Evolutionary conservation across 208 protist genomes (phyloP).

Genomic region (Tetramitus jugosus): DNA sequence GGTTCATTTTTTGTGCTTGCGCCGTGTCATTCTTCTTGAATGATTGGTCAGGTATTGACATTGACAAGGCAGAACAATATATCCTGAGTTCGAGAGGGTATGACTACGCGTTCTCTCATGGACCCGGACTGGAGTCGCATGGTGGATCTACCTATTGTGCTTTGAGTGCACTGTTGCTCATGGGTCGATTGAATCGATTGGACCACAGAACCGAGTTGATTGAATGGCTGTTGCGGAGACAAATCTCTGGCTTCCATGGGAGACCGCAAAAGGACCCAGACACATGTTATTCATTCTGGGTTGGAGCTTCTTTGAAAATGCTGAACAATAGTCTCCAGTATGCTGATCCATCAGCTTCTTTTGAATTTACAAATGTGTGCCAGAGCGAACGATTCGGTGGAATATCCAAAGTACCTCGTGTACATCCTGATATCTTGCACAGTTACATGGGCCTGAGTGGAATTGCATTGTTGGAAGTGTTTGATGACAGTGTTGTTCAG

Average conservation of each 20-base stretch:
- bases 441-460: constrained; percentile 43
- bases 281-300: constrained; percentile 39
- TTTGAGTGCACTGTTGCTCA: constrained; percentile 43
- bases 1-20: constrained; percentile 58
- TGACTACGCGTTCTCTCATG: constrained; percentile 49
- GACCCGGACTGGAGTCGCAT: constrained; percentile 31
- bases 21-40: constrained; percentile 43
- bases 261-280: constrained; percentile 31
- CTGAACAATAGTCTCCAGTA: background rate
- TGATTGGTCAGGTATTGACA: constrained; percentile 51
- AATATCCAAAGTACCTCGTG: background rate
- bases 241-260: constrained; percentile 31
- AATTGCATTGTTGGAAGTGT: constrained; percentile 17
- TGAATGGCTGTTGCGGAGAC: constrained; percentile 30
- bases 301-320: constrained; percentile 32
- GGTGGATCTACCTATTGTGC: constrained; percentile 65
- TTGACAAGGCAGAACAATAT: constrained; percentile 36
- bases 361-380: background rate
- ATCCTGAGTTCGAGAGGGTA: constrained; percentile 42
- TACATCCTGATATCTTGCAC: constrained; percentile 46
- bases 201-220: constrained; percentile 2
- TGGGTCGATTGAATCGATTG: constrained; percentile 37
- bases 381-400: constrained; percentile 16
- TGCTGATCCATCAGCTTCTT: background rate
- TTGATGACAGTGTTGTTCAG: too few species aligned